Evolutionary conservation across 306 rosid species (phyloP).

Genomic region (Prinsepia uniflora): DNA sequence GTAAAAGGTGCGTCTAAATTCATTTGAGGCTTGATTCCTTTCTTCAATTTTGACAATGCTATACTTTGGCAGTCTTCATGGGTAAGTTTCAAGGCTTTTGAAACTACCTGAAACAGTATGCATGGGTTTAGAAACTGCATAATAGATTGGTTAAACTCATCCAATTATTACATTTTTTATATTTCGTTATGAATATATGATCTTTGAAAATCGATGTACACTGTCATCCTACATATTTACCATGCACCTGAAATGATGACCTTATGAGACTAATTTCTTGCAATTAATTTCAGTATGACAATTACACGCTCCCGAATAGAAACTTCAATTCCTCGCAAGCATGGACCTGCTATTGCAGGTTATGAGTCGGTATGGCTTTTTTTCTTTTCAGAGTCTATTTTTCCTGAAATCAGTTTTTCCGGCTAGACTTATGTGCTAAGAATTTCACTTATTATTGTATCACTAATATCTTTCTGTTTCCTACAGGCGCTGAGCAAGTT

Average conservation of each 20-base stretch:
- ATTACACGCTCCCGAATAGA: conserved; percentile 83
- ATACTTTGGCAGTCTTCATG: not conserved
- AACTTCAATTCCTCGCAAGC: conserved; percentile 96
- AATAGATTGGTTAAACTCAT: not conserved
- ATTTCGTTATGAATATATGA: not conserved
- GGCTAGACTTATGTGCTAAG: conserved; percentile 9
- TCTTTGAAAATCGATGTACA: not conserved
- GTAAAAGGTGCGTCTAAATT: conserved; percentile 62
- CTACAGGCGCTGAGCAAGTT: conserved; percentile 84
- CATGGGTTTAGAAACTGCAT: not conserved
- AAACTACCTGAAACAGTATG: not conserved
- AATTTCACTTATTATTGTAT: conserved; percentile 14
- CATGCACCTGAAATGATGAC: not conserved
- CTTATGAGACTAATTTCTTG: conserved; percentile 11
- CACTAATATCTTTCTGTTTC: conserved; percentile 32
- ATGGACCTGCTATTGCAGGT: conserved; percentile 94
- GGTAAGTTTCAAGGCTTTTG: not conserved
- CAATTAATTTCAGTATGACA: conserved; percentile 63
- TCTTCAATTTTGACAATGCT: not conserved
- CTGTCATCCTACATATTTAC: not conserved
- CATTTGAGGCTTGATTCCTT: not conserved
- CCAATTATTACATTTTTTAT: too few relatives aligned
- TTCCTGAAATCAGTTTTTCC: not conserved
- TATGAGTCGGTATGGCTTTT: conserved; percentile 68
- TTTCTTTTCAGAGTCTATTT: not conserved